Evolutionary conservation across 768 basidiomycete genomes (phyloP).

Genomic region (Lactarius akahatsu): DNA sequence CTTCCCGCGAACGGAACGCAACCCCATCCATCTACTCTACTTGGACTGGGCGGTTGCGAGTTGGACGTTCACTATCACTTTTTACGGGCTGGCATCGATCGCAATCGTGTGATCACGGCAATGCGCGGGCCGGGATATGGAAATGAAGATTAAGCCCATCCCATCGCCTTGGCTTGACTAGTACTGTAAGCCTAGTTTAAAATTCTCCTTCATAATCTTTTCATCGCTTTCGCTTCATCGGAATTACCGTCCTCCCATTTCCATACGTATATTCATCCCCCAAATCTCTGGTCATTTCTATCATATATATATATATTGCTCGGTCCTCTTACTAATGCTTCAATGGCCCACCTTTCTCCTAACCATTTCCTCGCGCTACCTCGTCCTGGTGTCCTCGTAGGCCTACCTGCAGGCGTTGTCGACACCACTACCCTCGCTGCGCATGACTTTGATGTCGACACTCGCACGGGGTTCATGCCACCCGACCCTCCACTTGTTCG

Average conservation of each 20-base stretch:
- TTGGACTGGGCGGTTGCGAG: background rate
- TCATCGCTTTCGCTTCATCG: background rate
- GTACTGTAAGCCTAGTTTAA: background rate
- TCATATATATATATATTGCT: background rate
- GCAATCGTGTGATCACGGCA: background rate
- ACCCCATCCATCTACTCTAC: too few relatives aligned
- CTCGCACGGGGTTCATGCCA: slow-evolving; percentile 89
- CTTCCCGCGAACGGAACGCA: background rate
- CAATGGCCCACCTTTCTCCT: slow-evolving; percentile 26
- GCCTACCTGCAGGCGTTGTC: slow-evolving; percentile 33
- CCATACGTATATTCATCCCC: background rate
- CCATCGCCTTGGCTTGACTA: background rate
- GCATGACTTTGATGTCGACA: slow-evolving; percentile 81
- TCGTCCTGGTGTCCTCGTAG: slow-evolving; percentile 35
- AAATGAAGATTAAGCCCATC: background rate
- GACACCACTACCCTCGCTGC: slow-evolving; percentile 42
- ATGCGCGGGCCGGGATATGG: too few relatives aligned
- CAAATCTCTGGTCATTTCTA: background rate
- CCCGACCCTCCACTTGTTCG: slow-evolving; percentile 65
- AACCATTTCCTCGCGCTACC: slow-evolving; percentile 40
- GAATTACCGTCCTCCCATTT: background rate
- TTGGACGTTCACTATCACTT: background rate
- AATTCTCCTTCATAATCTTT: background rate
- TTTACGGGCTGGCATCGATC: too few relatives aligned
- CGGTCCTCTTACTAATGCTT: background rate